Conservation (phyloP, 345 rosid species). For the Orychophragmus violaceus region DNA sequence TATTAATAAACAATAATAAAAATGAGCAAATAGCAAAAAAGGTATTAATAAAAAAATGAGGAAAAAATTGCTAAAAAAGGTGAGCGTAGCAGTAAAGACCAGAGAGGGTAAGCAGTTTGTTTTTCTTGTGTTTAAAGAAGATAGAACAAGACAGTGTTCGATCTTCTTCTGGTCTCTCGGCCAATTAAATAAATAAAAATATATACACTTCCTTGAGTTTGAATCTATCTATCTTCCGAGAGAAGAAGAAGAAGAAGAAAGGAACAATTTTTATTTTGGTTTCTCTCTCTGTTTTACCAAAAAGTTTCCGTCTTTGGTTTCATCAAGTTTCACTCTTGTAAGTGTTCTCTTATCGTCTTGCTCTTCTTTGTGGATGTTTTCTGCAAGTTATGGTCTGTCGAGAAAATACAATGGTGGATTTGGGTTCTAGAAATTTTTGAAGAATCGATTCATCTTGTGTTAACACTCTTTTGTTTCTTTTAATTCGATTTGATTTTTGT, state of each 20-base stretch:
- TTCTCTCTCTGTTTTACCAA: not conserved
- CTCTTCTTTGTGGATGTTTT: not conserved
- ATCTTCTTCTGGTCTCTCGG: constrained; percentile 31
- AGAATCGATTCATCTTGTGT: constrained; percentile 1
- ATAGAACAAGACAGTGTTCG: constrained; percentile 10
- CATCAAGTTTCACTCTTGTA: constrained; percentile 33
- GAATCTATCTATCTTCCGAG: constrained; percentile 9
- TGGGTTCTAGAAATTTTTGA: not conserved
- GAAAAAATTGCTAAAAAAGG: constrained; percentile 3
- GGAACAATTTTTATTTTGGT: not conserved
- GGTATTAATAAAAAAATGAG: not conserved
- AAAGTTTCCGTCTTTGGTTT: constrained; percentile 4
- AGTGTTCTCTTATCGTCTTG: constrained; percentile 2
- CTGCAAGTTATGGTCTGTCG: not conserved
- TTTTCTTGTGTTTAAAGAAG: constrained; percentile 13
- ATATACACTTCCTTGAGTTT: not conserved
- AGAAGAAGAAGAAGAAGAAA: not conserved
- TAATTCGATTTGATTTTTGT: not conserved
- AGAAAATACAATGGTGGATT: not conserved
- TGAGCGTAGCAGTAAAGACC: constrained; percentile 26
- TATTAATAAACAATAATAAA: not conserved
- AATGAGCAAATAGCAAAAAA: not conserved
- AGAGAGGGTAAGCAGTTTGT: constrained; percentile 30
- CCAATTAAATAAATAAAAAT: not conserved
- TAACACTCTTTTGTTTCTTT: not conserved